These are phyloP conservation scores for Saksenaea oblongispora DNA, from an alignment of 371 early-diverging fungal genomes.

Conservation along the genomic window DNA sequence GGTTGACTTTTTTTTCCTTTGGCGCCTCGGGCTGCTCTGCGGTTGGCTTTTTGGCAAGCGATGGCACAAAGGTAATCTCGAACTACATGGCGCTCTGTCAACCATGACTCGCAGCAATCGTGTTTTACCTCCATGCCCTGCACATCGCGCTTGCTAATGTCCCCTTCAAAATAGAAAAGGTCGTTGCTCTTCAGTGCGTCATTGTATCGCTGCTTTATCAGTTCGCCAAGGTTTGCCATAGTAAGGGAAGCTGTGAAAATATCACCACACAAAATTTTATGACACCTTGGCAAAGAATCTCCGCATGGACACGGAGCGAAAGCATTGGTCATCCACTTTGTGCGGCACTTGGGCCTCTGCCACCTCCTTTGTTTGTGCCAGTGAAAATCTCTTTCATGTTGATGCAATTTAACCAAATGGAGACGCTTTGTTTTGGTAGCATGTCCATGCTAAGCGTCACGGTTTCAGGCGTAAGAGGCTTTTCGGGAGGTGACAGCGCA, in stretches of 20 bases:
- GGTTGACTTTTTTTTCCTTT: constrained; percentile 43
- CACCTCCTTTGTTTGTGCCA: no score
- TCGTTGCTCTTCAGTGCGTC: constrained; percentile 29
- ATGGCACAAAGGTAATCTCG: constrained; percentile 53
- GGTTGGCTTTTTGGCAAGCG: constrained; percentile 47
- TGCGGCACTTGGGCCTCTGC: no score
- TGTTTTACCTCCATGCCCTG: constrained; percentile 31
- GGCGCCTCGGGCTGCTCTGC: constrained; percentile 24
- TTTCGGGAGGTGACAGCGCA: no score
- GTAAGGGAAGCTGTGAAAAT: neutral
- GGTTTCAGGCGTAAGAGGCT: no score
- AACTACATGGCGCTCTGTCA: constrained; percentile 25
- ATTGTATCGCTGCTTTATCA: constrained; percentile 29
- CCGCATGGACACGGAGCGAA: no score
- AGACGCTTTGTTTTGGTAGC: no score
- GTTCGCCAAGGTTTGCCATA: constrained; percentile 1
- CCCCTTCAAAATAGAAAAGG: constrained; percentile 30
- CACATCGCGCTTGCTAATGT: constrained; percentile 11
- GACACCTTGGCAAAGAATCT: neutral
- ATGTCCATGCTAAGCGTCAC: no score
- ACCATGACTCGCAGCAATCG: neutral
- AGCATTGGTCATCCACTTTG: no score
- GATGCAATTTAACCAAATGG: no score
- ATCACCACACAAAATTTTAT: neutral
- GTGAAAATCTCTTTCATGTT: no score